Conservation (phyloP, 2,329 filamentous ascomycete species). For the Plectosphaerella sp. region DNA sequence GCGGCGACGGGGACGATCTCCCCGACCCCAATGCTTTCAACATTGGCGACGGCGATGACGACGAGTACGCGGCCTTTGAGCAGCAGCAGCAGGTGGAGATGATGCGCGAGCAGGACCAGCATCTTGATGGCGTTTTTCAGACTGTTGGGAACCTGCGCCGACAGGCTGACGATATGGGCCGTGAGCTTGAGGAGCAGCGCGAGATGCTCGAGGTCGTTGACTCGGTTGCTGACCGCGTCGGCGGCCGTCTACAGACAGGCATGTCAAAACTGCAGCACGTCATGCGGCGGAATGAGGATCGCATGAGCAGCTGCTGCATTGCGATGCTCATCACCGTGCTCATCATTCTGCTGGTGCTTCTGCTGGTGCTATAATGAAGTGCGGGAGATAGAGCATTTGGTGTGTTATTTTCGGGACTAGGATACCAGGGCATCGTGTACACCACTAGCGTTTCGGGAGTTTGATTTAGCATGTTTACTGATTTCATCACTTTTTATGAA, state of each 20-base stretch:
- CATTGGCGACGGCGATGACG: conserved; percentile 53
- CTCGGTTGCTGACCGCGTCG: conserved; percentile 78
- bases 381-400: background rate
- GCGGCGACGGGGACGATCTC: conserved; percentile 34
- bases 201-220: conserved; percentile 87
- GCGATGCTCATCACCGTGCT: conserved; percentile 81
- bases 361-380: conserved; percentile 54
- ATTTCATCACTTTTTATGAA: too few species aligned
- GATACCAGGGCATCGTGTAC: background rate
- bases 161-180: conserved; percentile 93
- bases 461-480: background rate
- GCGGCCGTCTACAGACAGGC: conserved; percentile 77
- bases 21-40: conserved; percentile 54
- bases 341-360: conserved; percentile 77
- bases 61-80: conserved; percentile 78
- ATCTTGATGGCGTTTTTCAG: conserved; percentile 85
- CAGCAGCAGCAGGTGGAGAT: conserved; percentile 86
- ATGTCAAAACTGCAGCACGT: conserved; percentile 83
- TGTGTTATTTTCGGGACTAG: background rate
- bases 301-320: conserved; percentile 85
- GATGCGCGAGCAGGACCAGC: conserved; percentile 91
- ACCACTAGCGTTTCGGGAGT: background rate
- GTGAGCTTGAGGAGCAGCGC: conserved; percentile 91
- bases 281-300: conserved; percentile 86
- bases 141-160: conserved; percentile 87